A percentile compares a stretch with the other conserved stretches of the same genome.
Conservation (phyloP, 345 rosid species). For the Euphorbia pulcherrima region DNA sequence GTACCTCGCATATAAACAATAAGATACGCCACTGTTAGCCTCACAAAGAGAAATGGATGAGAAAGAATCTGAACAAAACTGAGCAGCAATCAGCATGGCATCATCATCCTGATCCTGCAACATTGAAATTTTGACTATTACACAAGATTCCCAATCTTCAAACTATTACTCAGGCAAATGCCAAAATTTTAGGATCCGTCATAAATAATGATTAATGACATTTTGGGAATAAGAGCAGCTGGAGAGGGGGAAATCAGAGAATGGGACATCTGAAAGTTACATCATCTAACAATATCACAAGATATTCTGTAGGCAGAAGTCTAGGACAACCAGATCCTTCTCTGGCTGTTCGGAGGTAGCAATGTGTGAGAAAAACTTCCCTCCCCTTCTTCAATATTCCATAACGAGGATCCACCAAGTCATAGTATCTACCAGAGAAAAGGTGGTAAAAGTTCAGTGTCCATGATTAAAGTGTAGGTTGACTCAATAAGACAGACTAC, state of each 20-base stretch:
- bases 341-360: constrained; percentile 81
- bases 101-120: constrained; percentile 84
- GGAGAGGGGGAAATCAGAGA: not conserved
- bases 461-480: not conserved
- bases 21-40: constrained; percentile 52
- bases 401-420: constrained; percentile 64
- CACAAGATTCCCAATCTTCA: constrained; percentile 5
- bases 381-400: constrained; percentile 80
- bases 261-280: constrained; percentile 31
- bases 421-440: constrained; percentile 56
- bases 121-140: constrained; percentile 15
- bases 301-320: constrained; percentile 94
- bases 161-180: not conserved
- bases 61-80: constrained; percentile 81
- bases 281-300: constrained; percentile 84
- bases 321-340: constrained; percentile 79
- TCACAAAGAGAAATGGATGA: constrained; percentile 66
- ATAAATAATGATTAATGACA: not conserved
- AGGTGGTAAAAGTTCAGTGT: constrained; percentile 16
- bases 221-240: not conserved
- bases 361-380: constrained; percentile 85
- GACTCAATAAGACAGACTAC: not conserved
- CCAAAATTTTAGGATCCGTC: not conserved
- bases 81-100: constrained; percentile 73
- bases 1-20: constrained; percentile 83